Evolutionary conservation across 1,284 basidiomycete genomes (phyloP).

Genomic region (Ceratobasidium sp.): DNA sequence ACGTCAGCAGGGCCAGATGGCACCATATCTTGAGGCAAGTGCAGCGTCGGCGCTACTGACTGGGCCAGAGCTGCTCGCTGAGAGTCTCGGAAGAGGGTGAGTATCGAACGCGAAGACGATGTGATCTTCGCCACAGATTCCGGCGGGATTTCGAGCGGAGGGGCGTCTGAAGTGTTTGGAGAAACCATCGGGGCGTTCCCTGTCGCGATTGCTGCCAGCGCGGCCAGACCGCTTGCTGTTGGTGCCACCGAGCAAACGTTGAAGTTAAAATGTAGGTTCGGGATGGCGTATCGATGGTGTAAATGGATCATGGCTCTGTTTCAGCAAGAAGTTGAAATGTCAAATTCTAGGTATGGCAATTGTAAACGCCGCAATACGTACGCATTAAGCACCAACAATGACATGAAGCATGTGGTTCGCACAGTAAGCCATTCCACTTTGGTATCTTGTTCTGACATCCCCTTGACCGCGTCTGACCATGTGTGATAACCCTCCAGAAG

Average conservation of each 20-base stretch:
- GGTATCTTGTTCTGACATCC: slow-evolving; percentile 29
- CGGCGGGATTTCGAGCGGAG: slow-evolving; percentile 20
- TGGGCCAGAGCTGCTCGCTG: slow-evolving; percentile 36
- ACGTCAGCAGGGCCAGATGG: slow-evolving; percentile 26
- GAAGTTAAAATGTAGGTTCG: slow-evolving; percentile 43
- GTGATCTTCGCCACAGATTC: slow-evolving; percentile 38
- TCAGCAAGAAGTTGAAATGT: not conserved
- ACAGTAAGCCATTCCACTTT: slow-evolving; percentile 27
- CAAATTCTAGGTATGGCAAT: slow-evolving; percentile 6
- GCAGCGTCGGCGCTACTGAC: slow-evolving; percentile 10
- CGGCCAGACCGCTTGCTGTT: slow-evolving; percentile 9
- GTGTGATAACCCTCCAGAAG: slow-evolving; percentile 35
- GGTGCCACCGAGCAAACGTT: slow-evolving; percentile 40
- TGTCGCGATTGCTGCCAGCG: slow-evolving; percentile 27
- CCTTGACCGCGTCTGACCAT: slow-evolving; percentile 41
- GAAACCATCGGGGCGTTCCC: slow-evolving; percentile 16
- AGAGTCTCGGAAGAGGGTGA: slow-evolving; percentile 37
- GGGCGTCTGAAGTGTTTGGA: not conserved
- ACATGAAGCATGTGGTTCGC: slow-evolving; percentile 42
- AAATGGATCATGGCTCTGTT: slow-evolving; percentile 43
- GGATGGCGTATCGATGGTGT: slow-evolving; percentile 44
- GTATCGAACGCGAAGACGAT: slow-evolving; percentile 35
- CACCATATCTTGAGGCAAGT: not conserved
- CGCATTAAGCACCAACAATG: slow-evolving; percentile 42
- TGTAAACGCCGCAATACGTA: slow-evolving; percentile 5